Conservation (phyloP, 352 stramenopile species). For the Phytopythium litorale region DNA sequence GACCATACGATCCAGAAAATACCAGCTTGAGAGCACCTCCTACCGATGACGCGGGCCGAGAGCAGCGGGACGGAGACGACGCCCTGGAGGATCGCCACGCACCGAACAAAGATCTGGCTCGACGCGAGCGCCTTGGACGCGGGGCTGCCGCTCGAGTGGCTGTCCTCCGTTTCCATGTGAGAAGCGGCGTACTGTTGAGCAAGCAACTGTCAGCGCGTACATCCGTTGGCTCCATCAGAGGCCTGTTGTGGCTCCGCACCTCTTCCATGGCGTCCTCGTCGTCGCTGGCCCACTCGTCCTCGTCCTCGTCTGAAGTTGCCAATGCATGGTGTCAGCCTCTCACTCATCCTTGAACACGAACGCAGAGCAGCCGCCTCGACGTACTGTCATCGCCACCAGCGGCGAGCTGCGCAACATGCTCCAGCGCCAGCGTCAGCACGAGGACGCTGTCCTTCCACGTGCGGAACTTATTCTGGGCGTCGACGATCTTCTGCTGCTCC, state of each 20-base stretch:
- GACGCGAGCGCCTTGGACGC: constrained; percentile 32
- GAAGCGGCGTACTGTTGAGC: constrained; percentile 31
- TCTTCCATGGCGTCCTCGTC: constrained; percentile 89
- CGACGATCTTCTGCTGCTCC: constrained; percentile 52
- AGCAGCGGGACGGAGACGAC: constrained; percentile 70
- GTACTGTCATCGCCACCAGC: constrained; percentile 42
- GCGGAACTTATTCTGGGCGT: constrained; percentile 64
- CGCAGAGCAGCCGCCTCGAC: background rate
- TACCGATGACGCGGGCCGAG: constrained; percentile 43
- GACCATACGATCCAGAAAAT: background rate
- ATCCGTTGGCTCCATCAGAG: background rate
- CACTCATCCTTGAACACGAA: background rate
- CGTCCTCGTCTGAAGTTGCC: constrained; percentile 39
- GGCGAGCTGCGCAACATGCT: constrained; percentile 70
- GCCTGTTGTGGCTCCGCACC: background rate
- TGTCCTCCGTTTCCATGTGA: constrained; percentile 52
- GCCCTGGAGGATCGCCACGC: constrained; percentile 69
- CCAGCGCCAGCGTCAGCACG: constrained; percentile 70
- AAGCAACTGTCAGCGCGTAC: background rate
- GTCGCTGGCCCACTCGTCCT: constrained; percentile 84
- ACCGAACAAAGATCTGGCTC: constrained; percentile 50
- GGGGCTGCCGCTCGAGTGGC: constrained; percentile 11
- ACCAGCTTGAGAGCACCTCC: background rate
- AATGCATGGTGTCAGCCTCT: background rate
- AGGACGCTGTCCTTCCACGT: constrained; percentile 81